phyloP scores from a whole-genome alignment of 345 rosid genomes.

The Rhizophora apiculata region DNA sequence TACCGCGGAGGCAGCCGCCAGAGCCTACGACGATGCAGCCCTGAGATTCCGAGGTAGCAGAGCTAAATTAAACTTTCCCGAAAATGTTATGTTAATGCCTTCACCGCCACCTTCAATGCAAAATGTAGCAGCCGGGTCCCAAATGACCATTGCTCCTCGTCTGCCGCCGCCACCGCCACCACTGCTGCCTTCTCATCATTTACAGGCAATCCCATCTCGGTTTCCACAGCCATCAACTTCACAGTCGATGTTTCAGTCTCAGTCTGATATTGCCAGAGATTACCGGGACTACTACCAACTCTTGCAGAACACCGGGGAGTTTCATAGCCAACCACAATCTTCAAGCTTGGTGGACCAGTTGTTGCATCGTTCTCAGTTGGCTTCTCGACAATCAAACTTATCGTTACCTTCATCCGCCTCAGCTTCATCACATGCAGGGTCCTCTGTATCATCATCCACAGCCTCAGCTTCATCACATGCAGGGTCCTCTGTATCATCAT shows the following conservation, averaged over 20 bases:
- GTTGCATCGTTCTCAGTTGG: constrained; percentile 32
- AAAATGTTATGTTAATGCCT: constrained; percentile 40
- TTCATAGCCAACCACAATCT: constrained; percentile 22
- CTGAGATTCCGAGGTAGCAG: constrained; percentile 77
- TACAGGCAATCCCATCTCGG: constrained; percentile 8
- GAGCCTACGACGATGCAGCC: constrained; percentile 90
- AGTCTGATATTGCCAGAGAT: constrained; percentile 29
- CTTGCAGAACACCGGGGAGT: constrained; percentile 39
- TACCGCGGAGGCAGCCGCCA: constrained; percentile 82
- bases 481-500: constrained; percentile 3
- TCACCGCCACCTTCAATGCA: constrained; percentile 26
- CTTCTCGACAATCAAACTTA: constrained; percentile 23
- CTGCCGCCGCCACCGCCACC: constrained; percentile 3
- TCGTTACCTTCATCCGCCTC: constrained; percentile 12
- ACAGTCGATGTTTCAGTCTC: constrained; percentile 24
- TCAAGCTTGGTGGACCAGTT: constrained; percentile 32
- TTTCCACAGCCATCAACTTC: background rate
- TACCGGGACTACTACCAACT: constrained; percentile 49
- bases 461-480: constrained; percentile 32
- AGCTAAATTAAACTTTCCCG: constrained; percentile 83
- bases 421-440: background rate
- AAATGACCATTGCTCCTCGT: constrained; percentile 13
- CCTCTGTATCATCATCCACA: constrained; percentile 16
- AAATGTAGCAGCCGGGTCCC: constrained; percentile 18
- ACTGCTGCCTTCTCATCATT: constrained; percentile 8